Conservation (phyloP, 129 eudicot genomes). For the Centella asiatica region DNA sequence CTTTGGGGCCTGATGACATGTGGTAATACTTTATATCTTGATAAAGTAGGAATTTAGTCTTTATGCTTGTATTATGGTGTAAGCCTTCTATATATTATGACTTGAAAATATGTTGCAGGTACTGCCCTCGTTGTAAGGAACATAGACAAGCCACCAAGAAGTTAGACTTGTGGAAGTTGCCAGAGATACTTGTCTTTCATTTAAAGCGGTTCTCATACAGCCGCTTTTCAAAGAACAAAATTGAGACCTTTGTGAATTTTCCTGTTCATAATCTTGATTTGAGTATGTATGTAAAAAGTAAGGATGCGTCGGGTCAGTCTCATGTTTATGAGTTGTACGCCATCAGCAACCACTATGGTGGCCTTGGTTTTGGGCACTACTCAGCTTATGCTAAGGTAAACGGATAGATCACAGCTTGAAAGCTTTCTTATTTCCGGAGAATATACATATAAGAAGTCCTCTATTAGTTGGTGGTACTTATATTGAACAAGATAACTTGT, state of each 20-base stretch:
- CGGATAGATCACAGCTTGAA: not conserved
- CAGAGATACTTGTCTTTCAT: conserved; percentile 87
- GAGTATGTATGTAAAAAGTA: conserved; percentile 68
- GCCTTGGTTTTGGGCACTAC: conserved; percentile 99
- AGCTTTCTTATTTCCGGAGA: not conserved
- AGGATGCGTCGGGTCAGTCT: conserved; percentile 44
- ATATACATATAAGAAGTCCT: too few relatives aligned
- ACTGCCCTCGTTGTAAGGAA: conserved; percentile 94
- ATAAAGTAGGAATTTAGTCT: not conserved
- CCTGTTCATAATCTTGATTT: conserved; percentile 74
- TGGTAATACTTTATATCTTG: conserved; percentile 36
- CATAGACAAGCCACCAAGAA: conserved; percentile 91
- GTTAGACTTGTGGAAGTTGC: conserved; percentile 90
- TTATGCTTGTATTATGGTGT: not conserved
- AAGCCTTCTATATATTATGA: conserved; percentile 1
- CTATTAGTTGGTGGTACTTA: not conserved
- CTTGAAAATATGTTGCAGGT: conserved; percentile 44
- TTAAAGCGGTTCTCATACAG: conserved; percentile 91
- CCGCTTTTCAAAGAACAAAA: conserved; percentile 85
- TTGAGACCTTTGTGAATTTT: conserved; percentile 83
- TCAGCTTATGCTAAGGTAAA: conserved; percentile 94
- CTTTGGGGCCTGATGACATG: conserved; percentile 99
- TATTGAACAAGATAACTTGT: not conserved
- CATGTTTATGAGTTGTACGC: conserved; percentile 78
- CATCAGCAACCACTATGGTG: conserved; percentile 97